Base-by-base conservation (phyloP, 495 filamentous ascomycete species). In the Pyrenopolyporus hunteri region DNA sequence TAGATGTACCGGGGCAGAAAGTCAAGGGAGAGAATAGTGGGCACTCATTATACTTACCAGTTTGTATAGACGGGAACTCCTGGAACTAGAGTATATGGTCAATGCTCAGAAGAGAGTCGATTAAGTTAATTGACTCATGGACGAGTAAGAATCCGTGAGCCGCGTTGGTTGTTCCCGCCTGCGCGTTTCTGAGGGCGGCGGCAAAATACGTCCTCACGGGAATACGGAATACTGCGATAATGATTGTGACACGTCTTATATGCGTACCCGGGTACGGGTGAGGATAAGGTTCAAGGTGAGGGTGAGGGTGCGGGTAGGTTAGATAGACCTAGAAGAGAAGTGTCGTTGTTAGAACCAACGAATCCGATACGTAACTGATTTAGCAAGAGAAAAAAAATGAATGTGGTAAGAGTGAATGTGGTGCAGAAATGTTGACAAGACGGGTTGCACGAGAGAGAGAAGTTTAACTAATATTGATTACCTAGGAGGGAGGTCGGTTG, bases 381-480 rank as follows among this genome's bases (percentile, higher is more conserved):
- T n/a, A n/a, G n/a, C n/a, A n/a, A n/a, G n/a, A n/a, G n/a, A n/a
- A n/a, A n/a, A n/a, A n/a, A n/a, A n/a, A n/a, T n/a, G n/a, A n/a
- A n/a, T n/a, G n/a, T n/a, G n/a, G n/a, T n/a, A n/a, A n/a, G n/a
- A n/a, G n/a, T n/a, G n/a, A n/a, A n/a, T n/a, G n/a, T n/a, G n/a
- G n/a, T n/a, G n/a, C n/a, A n/a, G n/a, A n/a, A n/a, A n/a, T n/a
- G n/a, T n/a, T n/a, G n/a, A n/a, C n/a, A 35, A 29, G 17, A 49
- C 31, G 14, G 25, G 28, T 54, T 50, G 43, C 37, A 55, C 58
- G 37, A 42, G 19, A n/a, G 10, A 42, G 39, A 56, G 23, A 48
- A 39, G 22, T 20, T 44, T 49, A 62, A 62, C 46, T 55, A 39
- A 55, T 49, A 31, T 55, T 50, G 28, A 51, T 48, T 49, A 49